Evolutionary conservation across 352 stramenopile species (phyloP).

Genomic region (Globisporangium ultimum): DNA sequence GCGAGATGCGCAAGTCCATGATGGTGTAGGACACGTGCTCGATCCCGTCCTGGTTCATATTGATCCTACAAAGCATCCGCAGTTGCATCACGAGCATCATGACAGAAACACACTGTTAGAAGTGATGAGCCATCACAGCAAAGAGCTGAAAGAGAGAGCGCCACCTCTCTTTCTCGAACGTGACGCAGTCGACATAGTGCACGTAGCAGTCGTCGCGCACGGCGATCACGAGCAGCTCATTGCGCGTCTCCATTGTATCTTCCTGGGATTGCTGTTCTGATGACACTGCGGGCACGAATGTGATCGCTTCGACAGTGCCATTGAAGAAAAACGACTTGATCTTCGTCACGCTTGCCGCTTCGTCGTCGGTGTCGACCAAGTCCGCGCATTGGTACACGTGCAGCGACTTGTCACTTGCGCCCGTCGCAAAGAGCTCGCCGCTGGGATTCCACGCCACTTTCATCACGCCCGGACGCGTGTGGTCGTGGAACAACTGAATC

Average conservation of each 20-base stretch:
- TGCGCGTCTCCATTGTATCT: neutral
- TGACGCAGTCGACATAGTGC: conserved; percentile 77
- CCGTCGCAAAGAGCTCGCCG: conserved; percentile 64
- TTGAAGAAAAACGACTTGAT: conserved; percentile 88
- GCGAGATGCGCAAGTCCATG: conserved; percentile 75
- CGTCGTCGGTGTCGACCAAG: conserved; percentile 8
- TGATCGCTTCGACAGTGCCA: conserved; percentile 62
- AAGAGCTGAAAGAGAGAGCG: no score
- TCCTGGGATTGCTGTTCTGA: neutral
- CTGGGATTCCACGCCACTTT: conserved; percentile 55
- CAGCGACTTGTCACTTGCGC: conserved; percentile 70
- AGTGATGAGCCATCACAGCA: no score
- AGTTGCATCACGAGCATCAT: neutral
- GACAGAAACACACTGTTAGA: neutral
- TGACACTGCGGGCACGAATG: conserved; percentile 39
- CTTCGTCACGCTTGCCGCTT: conserved; percentile 36
- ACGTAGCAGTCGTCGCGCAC: conserved; percentile 83
- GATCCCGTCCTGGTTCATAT: conserved; percentile 85
- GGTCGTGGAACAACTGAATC: conserved; percentile 58
- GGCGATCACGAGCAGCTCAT: conserved; percentile 57
- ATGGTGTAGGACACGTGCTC: conserved; percentile 88
- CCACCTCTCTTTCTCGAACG: conserved; percentile 78
- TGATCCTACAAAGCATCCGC: conserved; percentile 38
- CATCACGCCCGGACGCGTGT: conserved; percentile 67
- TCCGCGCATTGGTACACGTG: conserved; percentile 56